phyloP scores from a whole-genome alignment of 2,329 filamentous ascomycete genomes.

The Decorospora gaudefroyi region DNA sequence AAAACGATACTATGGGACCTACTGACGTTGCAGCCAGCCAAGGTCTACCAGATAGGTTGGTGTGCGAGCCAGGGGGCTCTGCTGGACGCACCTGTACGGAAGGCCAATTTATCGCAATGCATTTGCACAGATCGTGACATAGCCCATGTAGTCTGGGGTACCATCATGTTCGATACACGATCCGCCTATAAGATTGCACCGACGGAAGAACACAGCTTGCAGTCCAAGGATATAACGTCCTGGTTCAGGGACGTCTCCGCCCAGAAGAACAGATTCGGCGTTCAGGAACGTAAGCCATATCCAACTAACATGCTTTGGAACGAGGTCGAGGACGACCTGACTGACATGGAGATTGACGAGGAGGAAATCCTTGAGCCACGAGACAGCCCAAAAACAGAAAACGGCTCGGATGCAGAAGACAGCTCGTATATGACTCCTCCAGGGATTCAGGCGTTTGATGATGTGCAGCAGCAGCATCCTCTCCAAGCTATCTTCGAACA shows the following conservation, averaged over 20 bases:
- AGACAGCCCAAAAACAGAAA: too few relatives aligned
- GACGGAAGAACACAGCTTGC: background rate
- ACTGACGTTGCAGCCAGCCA: conserved; percentile 22
- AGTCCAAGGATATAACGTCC: background rate
- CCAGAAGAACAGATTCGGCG: conserved; percentile 13
- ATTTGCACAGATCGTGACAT: conserved; percentile 15
- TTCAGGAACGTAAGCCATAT: too few relatives aligned
- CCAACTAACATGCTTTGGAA: too few relatives aligned
- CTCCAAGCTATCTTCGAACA: too few relatives aligned
- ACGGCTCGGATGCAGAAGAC: too few relatives aligned
- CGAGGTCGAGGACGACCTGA: background rate
- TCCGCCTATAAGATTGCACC: conserved; percentile 28
- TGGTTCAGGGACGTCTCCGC: conserved; percentile 18
- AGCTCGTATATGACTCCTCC: background rate
- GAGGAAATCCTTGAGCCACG: too few relatives aligned
- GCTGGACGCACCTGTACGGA: too few relatives aligned
- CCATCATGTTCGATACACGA: conserved; percentile 34
- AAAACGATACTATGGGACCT: conserved; percentile 56
- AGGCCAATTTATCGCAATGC: too few relatives aligned
- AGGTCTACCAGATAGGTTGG: conserved; percentile 32
- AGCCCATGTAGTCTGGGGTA: conserved; percentile 38
- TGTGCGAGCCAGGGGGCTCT: too few relatives aligned
- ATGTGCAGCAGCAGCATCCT: background rate
- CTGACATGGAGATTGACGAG: background rate
- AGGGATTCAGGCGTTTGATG: background rate